Conservation (phyloP, 2,329 filamentous ascomycete genomes). For the Rutstroemia sp. region DNA sequence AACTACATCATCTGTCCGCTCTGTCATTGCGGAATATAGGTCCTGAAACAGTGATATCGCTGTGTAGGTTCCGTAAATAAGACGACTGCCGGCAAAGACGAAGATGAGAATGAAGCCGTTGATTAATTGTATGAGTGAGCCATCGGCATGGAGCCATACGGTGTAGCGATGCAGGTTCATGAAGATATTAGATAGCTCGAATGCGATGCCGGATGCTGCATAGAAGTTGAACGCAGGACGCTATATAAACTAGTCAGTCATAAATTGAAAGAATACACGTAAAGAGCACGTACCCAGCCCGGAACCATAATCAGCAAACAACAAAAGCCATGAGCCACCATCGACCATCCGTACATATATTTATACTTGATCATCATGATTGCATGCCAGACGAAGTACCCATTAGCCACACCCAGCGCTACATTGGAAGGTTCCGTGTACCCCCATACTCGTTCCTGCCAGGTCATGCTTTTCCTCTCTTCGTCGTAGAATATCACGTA, state of each 20-base stretch:
- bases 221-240: neutral
- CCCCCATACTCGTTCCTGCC: neutral
- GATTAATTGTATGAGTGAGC: neutral
- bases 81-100: neutral
- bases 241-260: neutral
- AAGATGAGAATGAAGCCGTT: neutral
- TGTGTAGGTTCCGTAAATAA: neutral
- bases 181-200: neutral
- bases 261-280: neutral
- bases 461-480: neutral
- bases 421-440: neutral
- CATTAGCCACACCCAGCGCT: neutral
- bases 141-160: neutral
- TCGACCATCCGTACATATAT: neutral
- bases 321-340: neutral
- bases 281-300: neutral
- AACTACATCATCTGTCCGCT: neutral
- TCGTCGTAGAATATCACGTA: neutral
- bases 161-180: neutral
- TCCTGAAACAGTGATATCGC: neutral
- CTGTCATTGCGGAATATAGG: neutral
- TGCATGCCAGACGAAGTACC: neutral
- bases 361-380: neutral
- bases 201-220: neutral
- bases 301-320: neutral